Conservation (phyloP, 805 yeast genomes). For the Monosporozyma solicola region DNA sequence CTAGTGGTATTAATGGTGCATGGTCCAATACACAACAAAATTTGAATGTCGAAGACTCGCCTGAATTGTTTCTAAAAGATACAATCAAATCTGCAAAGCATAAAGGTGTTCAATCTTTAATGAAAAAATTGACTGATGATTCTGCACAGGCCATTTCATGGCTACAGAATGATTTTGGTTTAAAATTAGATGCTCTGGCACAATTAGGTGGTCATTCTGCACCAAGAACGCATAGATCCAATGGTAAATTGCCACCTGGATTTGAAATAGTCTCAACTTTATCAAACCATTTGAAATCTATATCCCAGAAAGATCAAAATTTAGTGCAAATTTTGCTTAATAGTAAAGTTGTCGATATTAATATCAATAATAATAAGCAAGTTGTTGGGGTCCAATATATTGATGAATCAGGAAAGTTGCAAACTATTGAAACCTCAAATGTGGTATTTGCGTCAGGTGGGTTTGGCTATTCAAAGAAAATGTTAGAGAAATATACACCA, state of each 20-base stretch:
- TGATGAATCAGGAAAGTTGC: conserved; percentile 23
- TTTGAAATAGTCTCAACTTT: conserved; percentile 46
- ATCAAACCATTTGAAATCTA: conserved; percentile 30
- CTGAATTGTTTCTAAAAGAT: conserved; percentile 53
- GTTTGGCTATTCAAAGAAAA: conserved; percentile 34
- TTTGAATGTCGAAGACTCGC: conserved; percentile 45
- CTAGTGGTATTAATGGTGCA: conserved; percentile 63
- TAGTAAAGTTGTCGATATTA: conserved; percentile 32
- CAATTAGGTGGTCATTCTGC: conserved; percentile 76
- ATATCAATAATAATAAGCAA: conserved; percentile 18
- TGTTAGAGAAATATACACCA: conserved; percentile 39
- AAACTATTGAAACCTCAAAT: conserved; percentile 22
- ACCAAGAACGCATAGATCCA: conserved; percentile 75
- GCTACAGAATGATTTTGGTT: conserved; percentile 54
- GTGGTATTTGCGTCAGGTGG: conserved; percentile 58
- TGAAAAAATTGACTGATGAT: conserved; percentile 49
- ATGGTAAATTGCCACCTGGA: conserved; percentile 49
- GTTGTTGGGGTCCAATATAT: conserved; percentile 38
- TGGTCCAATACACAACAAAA: conserved; percentile 50
- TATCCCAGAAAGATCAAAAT: conserved; percentile 20
- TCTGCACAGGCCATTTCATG: conserved; percentile 64
- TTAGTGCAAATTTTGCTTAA: conserved; percentile 33
- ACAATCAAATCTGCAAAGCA: conserved; percentile 58
- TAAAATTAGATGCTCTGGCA: conserved; percentile 61
- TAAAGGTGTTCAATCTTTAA: conserved; percentile 50